phyloP scores from a whole-genome alignment of 441 rosid genomes.

The Corymbia calophylla region DNA sequence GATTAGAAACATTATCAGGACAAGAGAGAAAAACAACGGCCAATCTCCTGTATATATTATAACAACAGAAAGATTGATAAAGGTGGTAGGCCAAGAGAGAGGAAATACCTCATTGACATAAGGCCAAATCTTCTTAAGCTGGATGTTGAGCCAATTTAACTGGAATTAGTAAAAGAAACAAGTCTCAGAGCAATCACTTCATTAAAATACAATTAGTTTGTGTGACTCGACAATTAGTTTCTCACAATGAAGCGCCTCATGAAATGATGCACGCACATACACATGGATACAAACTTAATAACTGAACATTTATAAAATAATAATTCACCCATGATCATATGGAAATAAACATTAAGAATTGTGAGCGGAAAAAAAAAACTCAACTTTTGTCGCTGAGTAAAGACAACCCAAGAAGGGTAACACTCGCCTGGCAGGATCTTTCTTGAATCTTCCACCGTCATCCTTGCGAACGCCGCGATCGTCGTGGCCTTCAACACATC shows the following conservation, averaged over 20 bases:
- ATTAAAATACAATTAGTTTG: neutral
- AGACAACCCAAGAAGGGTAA: slow-evolving; percentile 89
- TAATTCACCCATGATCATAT: neutral
- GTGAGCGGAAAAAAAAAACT: slow-evolving; percentile 11
- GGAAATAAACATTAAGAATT: neutral
- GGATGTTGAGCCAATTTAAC: slow-evolving; percentile 82
- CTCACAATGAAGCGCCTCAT: neutral
- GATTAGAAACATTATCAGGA: neutral
- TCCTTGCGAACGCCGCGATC: slow-evolving; percentile 88
- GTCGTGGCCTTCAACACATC: slow-evolving; percentile 40
- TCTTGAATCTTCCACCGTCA: slow-evolving; percentile 84
- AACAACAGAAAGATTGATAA: neutral
- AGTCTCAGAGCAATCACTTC: neutral
- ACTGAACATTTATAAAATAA: neutral
- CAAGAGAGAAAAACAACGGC: neutral
- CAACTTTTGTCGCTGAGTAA: slow-evolving; percentile 76
- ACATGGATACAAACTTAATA: neutral
- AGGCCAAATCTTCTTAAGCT: slow-evolving; percentile 90
- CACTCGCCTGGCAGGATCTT: slow-evolving; percentile 54
- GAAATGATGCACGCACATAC: neutral
- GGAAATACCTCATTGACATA: slow-evolving; percentile 49
- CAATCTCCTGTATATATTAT: neutral
- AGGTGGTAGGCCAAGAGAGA: neutral
- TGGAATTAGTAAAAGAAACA: slow-evolving; percentile 20
- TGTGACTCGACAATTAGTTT: neutral